phyloP scores from a whole-genome alignment of 116 monocot species.

The Phalaenopsis hybrid region DNA sequence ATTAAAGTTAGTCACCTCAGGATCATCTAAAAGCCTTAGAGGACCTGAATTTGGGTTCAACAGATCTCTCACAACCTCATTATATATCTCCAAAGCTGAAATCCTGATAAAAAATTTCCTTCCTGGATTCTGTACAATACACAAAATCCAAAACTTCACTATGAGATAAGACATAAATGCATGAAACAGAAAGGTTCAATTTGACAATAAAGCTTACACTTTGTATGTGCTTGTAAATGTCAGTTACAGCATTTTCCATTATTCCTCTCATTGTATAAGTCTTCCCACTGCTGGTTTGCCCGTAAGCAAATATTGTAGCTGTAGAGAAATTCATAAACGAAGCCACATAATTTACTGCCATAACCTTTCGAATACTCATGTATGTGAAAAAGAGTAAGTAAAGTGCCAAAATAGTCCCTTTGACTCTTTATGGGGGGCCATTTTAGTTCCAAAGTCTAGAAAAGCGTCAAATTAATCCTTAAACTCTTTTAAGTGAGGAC shows the following conservation, averaged over 20 bases:
- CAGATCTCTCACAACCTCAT: constrained; percentile 82
- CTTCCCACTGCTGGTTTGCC: constrained; percentile 86
- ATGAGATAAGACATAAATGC: not conserved
- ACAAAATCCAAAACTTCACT: not conserved
- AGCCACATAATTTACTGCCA: not conserved
- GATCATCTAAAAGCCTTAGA: constrained; percentile 87
- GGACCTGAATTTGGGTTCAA: constrained; percentile 72
- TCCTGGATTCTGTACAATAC: constrained; percentile 46
- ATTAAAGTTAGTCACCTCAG: constrained; percentile 47
- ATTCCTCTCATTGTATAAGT: constrained; percentile 48
- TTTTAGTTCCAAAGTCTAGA: too few relatives aligned
- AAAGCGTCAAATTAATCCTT: too few relatives aligned
- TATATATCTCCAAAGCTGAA: constrained; percentile 95
- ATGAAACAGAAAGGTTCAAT: not conserved
- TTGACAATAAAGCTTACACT: constrained; percentile 43
- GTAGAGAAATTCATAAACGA: constrained; percentile 12
- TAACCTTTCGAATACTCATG: too few relatives aligned
- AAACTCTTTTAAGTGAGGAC: too few relatives aligned
- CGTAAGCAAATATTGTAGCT: constrained; percentile 99
- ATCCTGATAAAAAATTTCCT: constrained; percentile 73
- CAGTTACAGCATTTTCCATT: constrained; percentile 73
- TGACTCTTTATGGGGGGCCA: too few relatives aligned
- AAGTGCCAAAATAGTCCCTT: too few relatives aligned
- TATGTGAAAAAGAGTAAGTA: too few relatives aligned
- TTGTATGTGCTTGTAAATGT: constrained; percentile 80